A percentile compares a stretch with the other conserved stretches of the same genome.
Conservation (phyloP, 768 basidiomycete genomes). For the Podaxis sp. region DNA sequence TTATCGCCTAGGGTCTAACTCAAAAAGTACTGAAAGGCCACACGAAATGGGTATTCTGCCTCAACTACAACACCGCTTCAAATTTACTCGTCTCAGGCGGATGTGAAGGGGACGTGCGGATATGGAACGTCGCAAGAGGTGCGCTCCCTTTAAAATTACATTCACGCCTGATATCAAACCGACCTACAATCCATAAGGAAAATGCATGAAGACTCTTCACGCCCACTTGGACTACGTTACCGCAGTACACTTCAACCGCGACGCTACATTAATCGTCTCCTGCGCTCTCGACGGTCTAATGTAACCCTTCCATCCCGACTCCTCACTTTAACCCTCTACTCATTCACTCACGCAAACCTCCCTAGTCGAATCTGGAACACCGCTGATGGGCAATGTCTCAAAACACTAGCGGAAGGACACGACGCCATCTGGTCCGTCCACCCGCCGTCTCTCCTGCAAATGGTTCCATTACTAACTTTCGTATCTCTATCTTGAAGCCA, state of each 20-base stretch:
- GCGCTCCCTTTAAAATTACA: constrained; percentile 10
- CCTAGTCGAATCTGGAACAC: constrained; percentile 94
- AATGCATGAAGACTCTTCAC: constrained; percentile 81
- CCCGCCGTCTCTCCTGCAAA: neutral
- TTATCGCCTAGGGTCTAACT: constrained; percentile 55
- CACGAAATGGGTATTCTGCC: constrained; percentile 85
- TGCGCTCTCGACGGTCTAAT: constrained; percentile 93
- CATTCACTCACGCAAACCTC: constrained; percentile 10
- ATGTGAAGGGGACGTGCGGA: constrained; percentile 88
- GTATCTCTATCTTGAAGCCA: constrained; percentile 47
- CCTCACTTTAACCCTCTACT: neutral
- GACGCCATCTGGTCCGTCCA: constrained; percentile 72
- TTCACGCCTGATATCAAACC: neutral
- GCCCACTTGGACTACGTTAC: constrained; percentile 96
- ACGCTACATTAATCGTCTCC: constrained; percentile 89
- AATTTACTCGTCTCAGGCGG: constrained; percentile 91
- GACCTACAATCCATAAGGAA: constrained; percentile 47
- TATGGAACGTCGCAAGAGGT: constrained; percentile 92
- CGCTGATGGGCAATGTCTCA: constrained; percentile 89
- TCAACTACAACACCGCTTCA: constrained; percentile 87
- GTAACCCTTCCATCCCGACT: constrained; percentile 45
- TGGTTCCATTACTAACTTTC: neutral
- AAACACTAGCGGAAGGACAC: constrained; percentile 90
- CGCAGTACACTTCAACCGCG: constrained; percentile 90
- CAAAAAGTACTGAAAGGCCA: constrained; percentile 79